A percentile compares a stretch with the other conserved stretches of the same genome.
These are phyloP conservation scores for Hypoxylon sp. DNA, from an alignment of 2,329 filamentous ascomycete genomes.

Conservation along the genomic window DNA sequence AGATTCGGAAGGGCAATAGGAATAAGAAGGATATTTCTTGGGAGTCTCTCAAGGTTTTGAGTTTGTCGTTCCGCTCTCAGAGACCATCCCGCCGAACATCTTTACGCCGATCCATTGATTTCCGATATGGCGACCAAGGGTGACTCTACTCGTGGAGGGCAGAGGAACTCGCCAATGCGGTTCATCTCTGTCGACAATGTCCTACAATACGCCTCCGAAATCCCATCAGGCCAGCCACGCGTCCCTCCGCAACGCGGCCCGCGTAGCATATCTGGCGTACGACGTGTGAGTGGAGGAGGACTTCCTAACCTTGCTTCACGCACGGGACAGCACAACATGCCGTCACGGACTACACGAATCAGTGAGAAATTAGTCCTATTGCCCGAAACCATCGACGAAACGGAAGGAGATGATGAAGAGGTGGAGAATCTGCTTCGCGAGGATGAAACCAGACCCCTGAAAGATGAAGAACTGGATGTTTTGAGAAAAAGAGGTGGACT, in stretches of 20 bases:
- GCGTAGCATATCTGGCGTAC: slow-evolving; percentile 64
- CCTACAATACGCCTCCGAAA: slow-evolving; percentile 92
- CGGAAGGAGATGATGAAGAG: slow-evolving; percentile 70
- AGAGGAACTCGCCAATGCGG: slow-evolving; percentile 67
- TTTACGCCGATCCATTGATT: slow-evolving; percentile 6
- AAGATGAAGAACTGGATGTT: slow-evolving; percentile 77
- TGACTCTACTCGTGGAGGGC: slow-evolving; percentile 35
- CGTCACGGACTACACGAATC: slow-evolving; percentile 90
- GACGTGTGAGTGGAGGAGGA: slow-evolving; percentile 61
- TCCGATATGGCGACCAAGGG: slow-evolving; percentile 35
- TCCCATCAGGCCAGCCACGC: slow-evolving; percentile 93
- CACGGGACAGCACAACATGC: slow-evolving; percentile 73
- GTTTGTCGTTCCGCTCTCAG: not conserved
- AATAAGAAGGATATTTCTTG: not conserved
- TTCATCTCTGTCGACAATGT: slow-evolving; percentile 95
- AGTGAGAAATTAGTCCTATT: slow-evolving; percentile 97
- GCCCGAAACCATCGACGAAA: slow-evolving; percentile 80
- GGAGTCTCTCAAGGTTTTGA: not conserved
- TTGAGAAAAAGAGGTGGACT: slow-evolving; percentile 73
- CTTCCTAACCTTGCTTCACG: slow-evolving; percentile 62
- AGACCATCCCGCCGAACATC: not conserved
- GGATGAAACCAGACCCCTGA: slow-evolving; percentile 72
- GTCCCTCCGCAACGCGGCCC: slow-evolving; percentile 71
- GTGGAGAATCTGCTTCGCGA: slow-evolving; percentile 63
- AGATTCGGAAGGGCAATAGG: not conserved